Base-by-base conservation (phyloP, 108 stramenopile genomes). In the Cyclotella distinguenda region DNA sequence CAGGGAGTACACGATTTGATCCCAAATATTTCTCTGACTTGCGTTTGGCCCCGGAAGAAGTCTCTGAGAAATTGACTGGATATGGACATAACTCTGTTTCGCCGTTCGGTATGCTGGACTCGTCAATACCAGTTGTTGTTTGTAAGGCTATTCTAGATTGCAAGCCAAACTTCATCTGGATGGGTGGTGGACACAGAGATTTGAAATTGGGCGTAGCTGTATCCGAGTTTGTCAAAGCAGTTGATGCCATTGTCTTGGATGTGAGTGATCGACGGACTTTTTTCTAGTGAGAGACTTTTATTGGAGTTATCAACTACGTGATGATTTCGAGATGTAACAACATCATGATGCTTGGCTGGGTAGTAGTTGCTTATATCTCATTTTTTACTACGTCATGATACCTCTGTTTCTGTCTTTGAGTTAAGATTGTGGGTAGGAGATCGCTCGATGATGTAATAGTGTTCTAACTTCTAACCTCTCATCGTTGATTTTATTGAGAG, bases 141-240 rank as follows among this genome's bases (percentile, higher is more conserved):
- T 77, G 80, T 28, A 58, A 63, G 18, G 80, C 70, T 19, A 77
- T 91, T 62, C 61, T 77, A 38, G 74, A 69, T 42, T 53, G 70
- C 0, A 53, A 42, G 27, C 68, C 74, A 8, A 42, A 64, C n/a
- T 91, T 91, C 72, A 82, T 89, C 62, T 89, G 83, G 84, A 89
- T 90, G 75, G 93, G 93, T 50, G 89, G 93, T 1, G 88, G 89
- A 3, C 72, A 83, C 46, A 79, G 84, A 12, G 84, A 91, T 80
- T 77, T 86, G 64, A 94, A 94, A 61, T 56, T 94, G 51, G 84
- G 90, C 6, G 77, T 94, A 74, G 71, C 86, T 1, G 83, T 86
- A 4, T 60, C 72, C 0, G 93, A 94, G 11, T 94, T 91, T 61
- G 45, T 77, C 9, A 49, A 77, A 45, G 68, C 68, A 0, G 34